Percentiles rank a stretch among this genome's conserved stretches.
Evolutionary conservation across 768 basidiomycete genomes (phyloP).

Genomic region (Udeniomyces megalosporus): DNA sequence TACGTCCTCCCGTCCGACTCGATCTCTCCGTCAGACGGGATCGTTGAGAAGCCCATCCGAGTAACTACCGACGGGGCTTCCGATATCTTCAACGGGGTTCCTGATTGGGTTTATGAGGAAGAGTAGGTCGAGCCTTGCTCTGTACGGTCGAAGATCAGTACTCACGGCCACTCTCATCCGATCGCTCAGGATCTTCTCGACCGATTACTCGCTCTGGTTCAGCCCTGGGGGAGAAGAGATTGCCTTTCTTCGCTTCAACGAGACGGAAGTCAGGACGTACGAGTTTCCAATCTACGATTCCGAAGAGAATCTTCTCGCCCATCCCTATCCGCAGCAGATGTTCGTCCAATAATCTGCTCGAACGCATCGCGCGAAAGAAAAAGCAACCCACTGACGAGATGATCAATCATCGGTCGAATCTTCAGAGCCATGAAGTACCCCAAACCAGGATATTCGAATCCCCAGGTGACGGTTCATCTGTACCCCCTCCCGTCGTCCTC

Average conservation of each 20-base stretch:
- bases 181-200: slow-evolving; percentile 56
- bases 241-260: slow-evolving; percentile 76
- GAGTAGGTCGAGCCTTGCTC: too few relatives aligned
- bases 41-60: slow-evolving; percentile 40
- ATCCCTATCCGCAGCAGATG: slow-evolving; percentile 45
- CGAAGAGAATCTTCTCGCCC: slow-evolving; percentile 48
- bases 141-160: too few relatives aligned
- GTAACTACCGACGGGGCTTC: slow-evolving; percentile 67
- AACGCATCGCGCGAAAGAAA: too few relatives aligned
- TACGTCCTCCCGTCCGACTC: slow-evolving; percentile 45
- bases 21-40: slow-evolving; percentile 6
- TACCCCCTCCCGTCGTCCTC: slow-evolving; percentile 50
- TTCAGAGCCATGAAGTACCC: slow-evolving; percentile 33
- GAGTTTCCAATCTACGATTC: slow-evolving; percentile 86
- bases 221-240: slow-evolving; percentile 54
- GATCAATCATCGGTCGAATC: too few relatives aligned
- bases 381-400: too few relatives aligned
- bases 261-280: slow-evolving; percentile 67
- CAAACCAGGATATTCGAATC: slow-evolving; percentile 42
- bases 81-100: slow-evolving; percentile 81
- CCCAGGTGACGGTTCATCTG: slow-evolving; percentile 62
- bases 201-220: slow-evolving; percentile 75
- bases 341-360: too few relatives aligned
- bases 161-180: too few relatives aligned
- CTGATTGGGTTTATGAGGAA: slow-evolving; percentile 49